Conservation (phyloP, 371 early-diverging fungal species). For the Mucor indicus region DNA sequence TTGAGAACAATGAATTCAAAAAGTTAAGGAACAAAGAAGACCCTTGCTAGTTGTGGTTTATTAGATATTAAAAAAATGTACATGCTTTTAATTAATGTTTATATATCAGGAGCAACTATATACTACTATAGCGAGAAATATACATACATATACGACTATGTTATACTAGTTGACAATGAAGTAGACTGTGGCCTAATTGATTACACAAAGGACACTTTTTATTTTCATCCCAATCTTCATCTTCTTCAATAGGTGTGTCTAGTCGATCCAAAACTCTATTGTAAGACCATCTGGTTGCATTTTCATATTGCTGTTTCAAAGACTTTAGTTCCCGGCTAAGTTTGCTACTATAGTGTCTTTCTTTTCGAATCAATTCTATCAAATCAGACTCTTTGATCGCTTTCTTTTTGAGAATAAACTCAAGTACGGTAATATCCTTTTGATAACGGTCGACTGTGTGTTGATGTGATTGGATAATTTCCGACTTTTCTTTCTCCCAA, state of each 20-base stretch:
- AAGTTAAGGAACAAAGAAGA: no score
- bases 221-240: slow-evolving; percentile 10
- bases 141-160: no score
- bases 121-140: no score
- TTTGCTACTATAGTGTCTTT: slow-evolving; percentile 4
- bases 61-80: no score
- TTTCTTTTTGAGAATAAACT: slow-evolving; percentile 14
- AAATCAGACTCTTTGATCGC: slow-evolving; percentile 9
- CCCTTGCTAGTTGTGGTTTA: no score
- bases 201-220: no score
- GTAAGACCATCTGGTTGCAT: not conserved
- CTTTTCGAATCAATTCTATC: not conserved
- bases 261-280: not conserved
- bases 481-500: not conserved
- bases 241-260: slow-evolving; percentile 20
- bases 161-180: no score
- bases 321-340: slow-evolving; percentile 10
- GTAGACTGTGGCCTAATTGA: no score
- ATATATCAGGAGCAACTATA: no score
- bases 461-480: slow-evolving; percentile 6
- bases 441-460: slow-evolving; percentile 4
- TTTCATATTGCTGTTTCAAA: slow-evolving; percentile 8
- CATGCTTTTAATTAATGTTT: no score
- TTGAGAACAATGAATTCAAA: no score
- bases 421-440: slow-evolving; percentile 13